These are phyloP conservation scores for Rhodotorula babjevae DNA, from an alignment of 768 basidiomycete species.

Conservation along the genomic window DNA sequence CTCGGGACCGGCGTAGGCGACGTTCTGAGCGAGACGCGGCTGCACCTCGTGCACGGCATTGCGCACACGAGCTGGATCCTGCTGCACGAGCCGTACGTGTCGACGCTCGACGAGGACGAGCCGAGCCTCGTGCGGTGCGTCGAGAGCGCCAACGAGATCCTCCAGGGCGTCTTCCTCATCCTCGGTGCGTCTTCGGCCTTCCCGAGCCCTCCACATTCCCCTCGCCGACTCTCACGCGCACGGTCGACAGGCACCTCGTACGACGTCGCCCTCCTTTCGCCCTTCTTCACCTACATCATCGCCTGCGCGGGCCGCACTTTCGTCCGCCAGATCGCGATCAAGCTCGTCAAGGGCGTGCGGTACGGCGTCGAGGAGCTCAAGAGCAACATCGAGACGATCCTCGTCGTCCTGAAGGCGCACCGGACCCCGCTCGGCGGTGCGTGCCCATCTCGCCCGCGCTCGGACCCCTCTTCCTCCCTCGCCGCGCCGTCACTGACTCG, in stretches of 20 bases:
- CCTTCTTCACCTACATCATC: conserved; percentile 19
- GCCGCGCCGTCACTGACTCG: too few relatives aligned
- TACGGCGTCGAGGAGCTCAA: conserved; percentile 8
- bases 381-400: conserved; percentile 15
- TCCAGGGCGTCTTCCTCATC: conserved; percentile 22
- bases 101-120: conserved; percentile 7
- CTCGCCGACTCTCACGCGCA: too few relatives aligned
- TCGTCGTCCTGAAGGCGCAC: conserved; percentile 17
- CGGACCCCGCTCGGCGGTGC: conserved; percentile 29
- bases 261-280: conserved; percentile 32
- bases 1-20: neutral
- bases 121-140: conserved; percentile 23
- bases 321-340: conserved; percentile 36
- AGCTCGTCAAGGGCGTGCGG: neutral
- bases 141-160: conserved; percentile 24
- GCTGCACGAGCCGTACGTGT: conserved; percentile 39
- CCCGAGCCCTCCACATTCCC: neutral
- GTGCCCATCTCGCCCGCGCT: neutral
- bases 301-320: conserved; percentile 37
- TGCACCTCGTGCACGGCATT: conserved; percentile 31
- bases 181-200: neutral
- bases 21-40: conserved; percentile 14
- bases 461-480: neutral
- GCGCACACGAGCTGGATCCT: conserved; percentile 31
- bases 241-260: conserved; percentile 8